Conservation (phyloP, 768 basidiomycete genomes). For the Pleurotus sapidus region DNA sequence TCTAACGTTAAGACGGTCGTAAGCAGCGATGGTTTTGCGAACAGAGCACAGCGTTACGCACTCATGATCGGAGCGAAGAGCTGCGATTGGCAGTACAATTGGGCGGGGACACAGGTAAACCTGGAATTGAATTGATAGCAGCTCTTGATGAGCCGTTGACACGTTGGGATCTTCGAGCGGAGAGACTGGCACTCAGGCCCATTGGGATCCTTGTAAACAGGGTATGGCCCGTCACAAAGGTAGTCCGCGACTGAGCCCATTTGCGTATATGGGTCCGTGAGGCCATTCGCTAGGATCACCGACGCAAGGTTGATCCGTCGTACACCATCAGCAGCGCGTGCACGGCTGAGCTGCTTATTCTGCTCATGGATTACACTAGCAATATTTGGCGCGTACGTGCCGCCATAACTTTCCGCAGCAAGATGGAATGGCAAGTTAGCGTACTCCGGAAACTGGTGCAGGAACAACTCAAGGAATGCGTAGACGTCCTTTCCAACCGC, state of each 20-base stretch:
- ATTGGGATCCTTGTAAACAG: conserved; percentile 69
- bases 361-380: conserved; percentile 78
- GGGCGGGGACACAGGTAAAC: conserved; percentile 71
- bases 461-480: conserved; percentile 79
- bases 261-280: conserved; percentile 82
- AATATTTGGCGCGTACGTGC: conserved; percentile 83
- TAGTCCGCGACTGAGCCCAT: conserved; percentile 81
- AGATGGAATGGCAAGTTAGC: conserved; percentile 69
- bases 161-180: conserved; percentile 64
- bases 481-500: conserved; percentile 90
- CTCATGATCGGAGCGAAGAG: conserved; percentile 69
- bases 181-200: conserved; percentile 66
- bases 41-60: conserved; percentile 38
- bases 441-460: conserved; percentile 75
- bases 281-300: conserved; percentile 84
- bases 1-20: conserved; percentile 31
- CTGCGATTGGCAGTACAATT: conserved; percentile 77
- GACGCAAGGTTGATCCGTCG: conserved; percentile 79
- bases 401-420: conserved; percentile 78
- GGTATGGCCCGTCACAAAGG: conserved; percentile 79
- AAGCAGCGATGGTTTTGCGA: background rate
- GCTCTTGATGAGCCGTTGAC: conserved; percentile 66
- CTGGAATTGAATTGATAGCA: conserved; percentile 66
- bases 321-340: conserved; percentile 40
- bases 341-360: conserved; percentile 52